These are phyloP conservation scores for Myotisia sp. DNA, from an alignment of 2,329 filamentous ascomycete genomes.

Conservation along the genomic window DNA sequence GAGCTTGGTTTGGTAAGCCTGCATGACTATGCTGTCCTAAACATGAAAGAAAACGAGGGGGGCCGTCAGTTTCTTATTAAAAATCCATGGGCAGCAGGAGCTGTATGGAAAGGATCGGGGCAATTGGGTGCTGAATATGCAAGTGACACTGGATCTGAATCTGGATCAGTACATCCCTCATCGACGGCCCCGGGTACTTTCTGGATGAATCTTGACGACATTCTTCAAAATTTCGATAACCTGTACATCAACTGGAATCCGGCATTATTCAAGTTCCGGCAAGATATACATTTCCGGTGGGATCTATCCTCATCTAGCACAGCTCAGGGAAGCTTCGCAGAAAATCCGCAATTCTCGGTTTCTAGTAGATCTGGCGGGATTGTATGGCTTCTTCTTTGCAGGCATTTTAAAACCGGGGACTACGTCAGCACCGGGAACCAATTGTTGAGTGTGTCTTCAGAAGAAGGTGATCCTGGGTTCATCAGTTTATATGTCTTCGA, in stretches of 20 bases:
- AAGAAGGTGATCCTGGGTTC: constrained; percentile 51
- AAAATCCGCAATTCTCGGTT: constrained; percentile 48
- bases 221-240: constrained; percentile 85
- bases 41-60: constrained; percentile 51
- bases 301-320: constrained; percentile 38
- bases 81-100: constrained; percentile 83
- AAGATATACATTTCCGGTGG: constrained; percentile 89
- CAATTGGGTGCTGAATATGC: constrained; percentile 9
- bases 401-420: constrained; percentile 65
- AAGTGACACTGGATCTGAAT: constrained; percentile 6
- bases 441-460: constrained; percentile 27
- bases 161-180: constrained; percentile 13
- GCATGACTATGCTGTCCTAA: constrained; percentile 86
- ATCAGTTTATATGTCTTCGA: constrained; percentile 78
- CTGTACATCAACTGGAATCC: constrained; percentile 98
- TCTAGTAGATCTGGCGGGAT: constrained; percentile 41
- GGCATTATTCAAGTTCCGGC: constrained; percentile 59
- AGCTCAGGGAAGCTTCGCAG: constrained; percentile 59
- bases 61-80: constrained; percentile 67
- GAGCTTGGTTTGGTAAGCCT: constrained; percentile 71
- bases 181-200: constrained; percentile 55
- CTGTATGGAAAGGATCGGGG: constrained; percentile 20
- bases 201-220: constrained; percentile 81
- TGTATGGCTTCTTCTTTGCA: constrained; percentile 73
- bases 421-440: constrained; percentile 19